phyloP scores from a whole-genome alignment of 2,329 filamentous ascomycete species.

The Trichoderma sp. region DNA sequence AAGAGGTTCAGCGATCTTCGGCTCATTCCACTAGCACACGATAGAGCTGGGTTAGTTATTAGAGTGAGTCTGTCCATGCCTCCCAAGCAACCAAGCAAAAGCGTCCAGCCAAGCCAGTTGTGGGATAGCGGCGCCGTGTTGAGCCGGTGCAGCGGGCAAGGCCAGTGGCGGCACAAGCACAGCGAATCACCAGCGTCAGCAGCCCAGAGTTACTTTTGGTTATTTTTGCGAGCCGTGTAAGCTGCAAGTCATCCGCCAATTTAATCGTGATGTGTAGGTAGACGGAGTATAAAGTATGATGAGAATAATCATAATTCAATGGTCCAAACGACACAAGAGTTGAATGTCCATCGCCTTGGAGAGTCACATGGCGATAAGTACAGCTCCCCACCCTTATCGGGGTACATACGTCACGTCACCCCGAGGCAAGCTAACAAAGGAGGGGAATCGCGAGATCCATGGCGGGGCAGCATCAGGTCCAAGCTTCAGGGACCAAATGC shows the following conservation, averaged over 20 bases:
- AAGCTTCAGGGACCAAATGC: background rate
- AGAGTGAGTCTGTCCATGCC: background rate
- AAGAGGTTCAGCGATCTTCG: background rate
- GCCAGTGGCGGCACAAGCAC: constrained; percentile 9
- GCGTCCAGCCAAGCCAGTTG: background rate
- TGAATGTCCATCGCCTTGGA: background rate
- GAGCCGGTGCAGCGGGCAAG: background rate
- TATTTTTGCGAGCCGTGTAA: background rate
- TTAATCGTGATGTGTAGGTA: background rate
- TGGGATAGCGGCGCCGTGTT: constrained; percentile 6
- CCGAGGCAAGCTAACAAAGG: background rate
- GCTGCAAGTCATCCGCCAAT: background rate
- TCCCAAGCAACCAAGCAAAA: background rate
- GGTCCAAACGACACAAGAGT: background rate
- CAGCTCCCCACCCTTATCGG: constrained; percentile 5
- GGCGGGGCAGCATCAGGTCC: constrained; percentile 4
- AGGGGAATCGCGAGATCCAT: constrained; percentile 6
- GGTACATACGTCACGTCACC: constrained; percentile 17
- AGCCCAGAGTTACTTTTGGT: background rate
- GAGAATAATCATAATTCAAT: background rate
- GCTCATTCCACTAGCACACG: background rate
- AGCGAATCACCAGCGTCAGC: background rate
- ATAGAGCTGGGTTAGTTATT: background rate
- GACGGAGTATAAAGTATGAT: background rate
- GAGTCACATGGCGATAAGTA: background rate